Percentiles rank a stretch among this genome's conserved stretches.
phyloP scores from a whole-genome alignment of 495 filamentous ascomycete genomes.

The Friedmanniomyces endolithicus region DNA sequence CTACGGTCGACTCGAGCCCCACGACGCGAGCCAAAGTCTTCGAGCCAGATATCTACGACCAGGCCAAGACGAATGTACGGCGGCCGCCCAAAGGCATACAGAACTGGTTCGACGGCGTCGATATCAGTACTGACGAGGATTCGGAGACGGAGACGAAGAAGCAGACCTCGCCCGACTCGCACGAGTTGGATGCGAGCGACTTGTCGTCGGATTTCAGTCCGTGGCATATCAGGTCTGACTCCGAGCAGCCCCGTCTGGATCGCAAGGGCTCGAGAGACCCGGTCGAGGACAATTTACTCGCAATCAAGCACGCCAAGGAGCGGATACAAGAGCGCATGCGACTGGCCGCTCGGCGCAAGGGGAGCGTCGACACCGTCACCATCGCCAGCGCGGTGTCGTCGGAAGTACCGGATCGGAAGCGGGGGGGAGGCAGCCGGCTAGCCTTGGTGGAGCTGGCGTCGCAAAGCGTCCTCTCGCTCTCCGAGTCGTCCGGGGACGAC shows the following conservation, averaged over 20 bases:
- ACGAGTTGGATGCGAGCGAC: constrained; percentile 9
- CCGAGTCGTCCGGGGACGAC: constrained; percentile 12
- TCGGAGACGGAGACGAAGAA: constrained; percentile 1
- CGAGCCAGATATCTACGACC: constrained; percentile 27
- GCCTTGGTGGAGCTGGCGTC: constrained; percentile 1
- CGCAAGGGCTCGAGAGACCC: constrained; percentile 4
- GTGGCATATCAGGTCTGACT: constrained; percentile 5
- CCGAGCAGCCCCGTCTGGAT: constrained; percentile 5
- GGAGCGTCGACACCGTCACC: constrained; percentile 1
- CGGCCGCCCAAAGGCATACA: constrained; percentile 32
- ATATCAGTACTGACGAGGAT: constrained; percentile 29
- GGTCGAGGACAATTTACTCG: constrained; percentile 10
- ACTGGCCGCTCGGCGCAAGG: background rate
- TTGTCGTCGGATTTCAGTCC: constrained; percentile 9
- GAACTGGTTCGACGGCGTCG: constrained; percentile 34
- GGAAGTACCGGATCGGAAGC: background rate
- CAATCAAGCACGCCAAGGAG: constrained; percentile 7
- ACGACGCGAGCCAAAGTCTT: constrained; percentile 20
- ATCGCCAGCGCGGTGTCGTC: constrained; percentile 4
- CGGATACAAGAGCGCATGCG: constrained; percentile 7
- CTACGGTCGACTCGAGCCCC: background rate
- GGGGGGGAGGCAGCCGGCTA: constrained; percentile 4
- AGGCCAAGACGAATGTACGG: constrained; percentile 29
- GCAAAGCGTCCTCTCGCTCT: constrained; percentile 16
- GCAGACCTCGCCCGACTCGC: constrained; percentile 1